Evolutionary conservation across 495 filamentous ascomycete genomes (phyloP).

Genomic region (Astrothelium macrocarpum): DNA sequence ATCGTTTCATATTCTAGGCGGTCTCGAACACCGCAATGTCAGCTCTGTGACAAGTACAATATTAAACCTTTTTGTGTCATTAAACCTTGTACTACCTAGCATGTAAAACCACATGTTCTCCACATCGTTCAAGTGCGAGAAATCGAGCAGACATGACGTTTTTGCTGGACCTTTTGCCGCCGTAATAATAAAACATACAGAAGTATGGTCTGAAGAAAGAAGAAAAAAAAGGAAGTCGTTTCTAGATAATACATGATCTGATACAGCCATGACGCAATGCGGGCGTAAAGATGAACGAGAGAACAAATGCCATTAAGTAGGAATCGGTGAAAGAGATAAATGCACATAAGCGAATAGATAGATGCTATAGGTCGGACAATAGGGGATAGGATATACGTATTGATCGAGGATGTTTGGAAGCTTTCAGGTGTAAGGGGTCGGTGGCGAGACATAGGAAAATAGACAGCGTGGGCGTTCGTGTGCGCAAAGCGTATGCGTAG

Average conservation of each 20-base stretch:
- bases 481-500: neutral
- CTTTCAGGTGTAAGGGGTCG: neutral
- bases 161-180: neutral
- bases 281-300: neutral
- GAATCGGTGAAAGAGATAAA: neutral
- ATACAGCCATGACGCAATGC: neutral
- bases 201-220: neutral
- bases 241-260: slow-evolving; percentile 6
- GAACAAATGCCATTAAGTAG: neutral
- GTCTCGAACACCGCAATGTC: no score
- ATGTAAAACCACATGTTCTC: neutral
- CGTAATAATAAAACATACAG: slow-evolving; percentile 2
- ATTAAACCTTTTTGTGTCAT: no score
- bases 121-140: neutral
- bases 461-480: neutral
- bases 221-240: slow-evolving; percentile 3
- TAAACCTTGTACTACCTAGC: neutral
- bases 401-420: neutral
- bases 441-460: neutral
- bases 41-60: no score
- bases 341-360: neutral
- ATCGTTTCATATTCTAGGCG: no score
- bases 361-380: neutral
- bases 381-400: neutral
- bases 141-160: neutral